Conservation (phyloP, 306 rosid species). For the Medicago lupulina region DNA sequence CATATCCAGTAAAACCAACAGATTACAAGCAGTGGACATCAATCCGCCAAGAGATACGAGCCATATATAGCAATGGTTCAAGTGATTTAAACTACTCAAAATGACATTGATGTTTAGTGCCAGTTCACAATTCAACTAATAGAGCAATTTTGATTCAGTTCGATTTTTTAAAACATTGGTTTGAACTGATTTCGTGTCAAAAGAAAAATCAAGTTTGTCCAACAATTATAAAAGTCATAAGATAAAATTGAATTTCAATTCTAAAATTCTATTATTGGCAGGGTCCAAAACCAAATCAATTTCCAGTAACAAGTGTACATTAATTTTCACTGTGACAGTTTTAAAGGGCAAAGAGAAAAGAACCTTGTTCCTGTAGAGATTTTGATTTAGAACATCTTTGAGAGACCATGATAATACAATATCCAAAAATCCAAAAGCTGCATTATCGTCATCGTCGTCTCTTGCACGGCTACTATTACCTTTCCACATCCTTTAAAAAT, state of each 20-base stretch:
- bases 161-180: no score
- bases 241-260: not conserved
- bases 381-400: not conserved
- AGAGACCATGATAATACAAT: not conserved
- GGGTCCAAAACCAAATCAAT: not conserved
- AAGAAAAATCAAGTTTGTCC: not conserved
- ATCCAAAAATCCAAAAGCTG: not conserved
- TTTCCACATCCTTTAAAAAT: not conserved
- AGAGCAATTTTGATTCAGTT: no score
- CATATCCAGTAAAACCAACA: no score
- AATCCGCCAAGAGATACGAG: no score
- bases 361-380: slow-evolving; percentile 1
- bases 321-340: not conserved
- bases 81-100: no score
- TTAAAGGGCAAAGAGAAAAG: not conserved
- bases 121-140: no score
- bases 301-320: not conserved
- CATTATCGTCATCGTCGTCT: not conserved
- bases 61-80: no score
- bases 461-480: not conserved
- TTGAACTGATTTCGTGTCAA: not conserved
- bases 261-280: not conserved
- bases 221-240: not conserved
- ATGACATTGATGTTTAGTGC: no score
- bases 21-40: no score